Evolutionary conservation across 2,329 filamentous ascomycete genomes (phyloP).

Genomic region (Colletotrichum sp.): DNA sequence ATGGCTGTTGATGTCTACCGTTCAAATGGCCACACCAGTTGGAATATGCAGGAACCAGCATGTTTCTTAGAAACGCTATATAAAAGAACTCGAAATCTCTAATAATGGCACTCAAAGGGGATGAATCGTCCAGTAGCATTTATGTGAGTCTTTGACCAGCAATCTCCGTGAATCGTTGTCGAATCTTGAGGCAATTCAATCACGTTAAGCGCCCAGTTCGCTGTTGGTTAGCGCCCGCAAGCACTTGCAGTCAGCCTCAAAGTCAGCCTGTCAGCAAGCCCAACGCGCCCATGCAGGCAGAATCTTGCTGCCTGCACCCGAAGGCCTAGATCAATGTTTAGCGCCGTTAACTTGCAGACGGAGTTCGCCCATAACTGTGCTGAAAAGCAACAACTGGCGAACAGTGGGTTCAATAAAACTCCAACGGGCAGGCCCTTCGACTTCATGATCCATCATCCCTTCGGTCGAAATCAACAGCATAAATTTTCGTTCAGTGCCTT

Average conservation of each 20-base stretch:
- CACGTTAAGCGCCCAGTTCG: background rate
- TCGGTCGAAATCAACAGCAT: background rate
- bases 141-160: background rate
- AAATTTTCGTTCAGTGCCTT: fast-evolving
- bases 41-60: background rate
- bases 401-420: background rate
- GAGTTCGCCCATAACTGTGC: background rate
- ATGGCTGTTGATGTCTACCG: background rate
- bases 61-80: background rate
- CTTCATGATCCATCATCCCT: background rate
- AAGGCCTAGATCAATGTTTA: background rate
- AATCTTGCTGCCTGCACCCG: background rate
- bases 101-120: background rate
- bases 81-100: background rate
- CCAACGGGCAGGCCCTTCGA: background rate
- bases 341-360: background rate
- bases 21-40: background rate
- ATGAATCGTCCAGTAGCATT: background rate
- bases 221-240: background rate
- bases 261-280: background rate
- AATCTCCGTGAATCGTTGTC: background rate
- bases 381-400: background rate
- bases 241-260: background rate
- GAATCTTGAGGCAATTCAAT: background rate
- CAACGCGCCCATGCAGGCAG: background rate